Conservation (phyloP, 495 filamentous ascomycete species). For the Annulohypoxylon maeteangense region DNA sequence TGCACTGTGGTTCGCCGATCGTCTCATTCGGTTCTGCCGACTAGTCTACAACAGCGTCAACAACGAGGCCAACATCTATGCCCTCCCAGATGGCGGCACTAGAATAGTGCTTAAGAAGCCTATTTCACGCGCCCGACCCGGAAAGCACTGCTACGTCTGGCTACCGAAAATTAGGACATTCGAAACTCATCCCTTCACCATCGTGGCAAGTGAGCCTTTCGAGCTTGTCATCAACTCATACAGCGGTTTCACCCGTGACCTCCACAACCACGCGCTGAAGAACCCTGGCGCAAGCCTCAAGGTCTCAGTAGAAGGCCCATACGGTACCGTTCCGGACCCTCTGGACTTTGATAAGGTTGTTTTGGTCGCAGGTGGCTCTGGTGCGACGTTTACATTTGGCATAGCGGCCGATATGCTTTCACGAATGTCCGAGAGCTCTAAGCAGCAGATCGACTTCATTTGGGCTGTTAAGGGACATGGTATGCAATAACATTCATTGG, state of each 20-base stretch:
- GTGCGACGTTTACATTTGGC: constrained; percentile 67
- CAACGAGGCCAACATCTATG: constrained; percentile 64
- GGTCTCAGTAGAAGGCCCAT: constrained; percentile 67
- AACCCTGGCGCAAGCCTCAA: constrained; percentile 58
- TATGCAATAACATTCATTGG: constrained; percentile 41
- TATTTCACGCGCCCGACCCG: constrained; percentile 57
- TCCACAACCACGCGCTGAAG: constrained; percentile 61
- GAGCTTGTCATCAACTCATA: constrained; percentile 67
- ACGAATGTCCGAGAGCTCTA: constrained; percentile 53
- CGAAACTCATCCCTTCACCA: constrained; percentile 73
- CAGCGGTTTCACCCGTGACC: constrained; percentile 66
- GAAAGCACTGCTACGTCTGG: constrained; percentile 71
- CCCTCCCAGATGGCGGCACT: constrained; percentile 66
- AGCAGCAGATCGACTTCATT: constrained; percentile 64
- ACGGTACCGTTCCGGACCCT: constrained; percentile 67
- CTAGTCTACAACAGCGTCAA: constrained; percentile 62
- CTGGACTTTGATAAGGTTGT: constrained; percentile 66
- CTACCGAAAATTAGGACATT: constrained; percentile 65
- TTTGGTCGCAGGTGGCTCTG: constrained; percentile 68
- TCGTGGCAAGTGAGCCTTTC: constrained; percentile 59
- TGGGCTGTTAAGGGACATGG: constrained; percentile 64
- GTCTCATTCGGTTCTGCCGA: constrained; percentile 59
- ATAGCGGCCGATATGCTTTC: constrained; percentile 62
- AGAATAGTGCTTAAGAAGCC: constrained; percentile 63
- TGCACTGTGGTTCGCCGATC: constrained; percentile 63